phyloP scores from a whole-genome alignment of 305 asterid genomes.

The Plantago coronopus region DNA sequence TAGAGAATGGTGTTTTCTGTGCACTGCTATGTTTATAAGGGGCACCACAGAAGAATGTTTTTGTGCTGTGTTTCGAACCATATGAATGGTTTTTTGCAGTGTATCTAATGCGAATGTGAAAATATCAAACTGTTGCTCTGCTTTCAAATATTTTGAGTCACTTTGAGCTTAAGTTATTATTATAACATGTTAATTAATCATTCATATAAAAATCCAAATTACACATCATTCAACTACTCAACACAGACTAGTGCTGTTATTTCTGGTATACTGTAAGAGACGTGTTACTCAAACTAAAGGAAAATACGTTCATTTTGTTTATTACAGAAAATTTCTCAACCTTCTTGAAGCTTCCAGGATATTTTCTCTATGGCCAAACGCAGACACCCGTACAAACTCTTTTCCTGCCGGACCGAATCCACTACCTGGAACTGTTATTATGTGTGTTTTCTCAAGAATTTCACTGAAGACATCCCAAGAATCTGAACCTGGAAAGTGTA shows the following conservation, averaged over 20 bases:
- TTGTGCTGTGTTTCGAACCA: too few relatives aligned
- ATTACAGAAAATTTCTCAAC: conserved; percentile 41
- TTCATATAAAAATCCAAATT: not conserved
- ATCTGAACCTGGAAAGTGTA: conserved; percentile 71
- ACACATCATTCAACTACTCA: not conserved
- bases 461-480: conserved; percentile 77
- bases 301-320: not conserved
- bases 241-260: conserved; percentile 3
- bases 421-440: conserved; percentile 79
- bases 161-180: too few relatives aligned
- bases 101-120: too few relatives aligned
- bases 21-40: too few relatives aligned
- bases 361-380: conserved; percentile 65
- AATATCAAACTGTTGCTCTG: too few relatives aligned
- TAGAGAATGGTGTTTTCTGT: too few relatives aligned
- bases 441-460: conserved; percentile 74
- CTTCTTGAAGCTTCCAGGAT: conserved; percentile 71
- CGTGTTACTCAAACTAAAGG: not conserved
- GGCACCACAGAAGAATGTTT: too few relatives aligned
- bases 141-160: too few relatives aligned
- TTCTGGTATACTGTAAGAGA: not conserved
- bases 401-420: conserved; percentile 93
- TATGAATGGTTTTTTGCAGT: too few relatives aligned
- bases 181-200: not conserved
- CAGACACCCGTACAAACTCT: conserved; percentile 73